Conservation (phyloP, 495 filamentous ascomycete species). For the Penicillium daleae region DNA sequence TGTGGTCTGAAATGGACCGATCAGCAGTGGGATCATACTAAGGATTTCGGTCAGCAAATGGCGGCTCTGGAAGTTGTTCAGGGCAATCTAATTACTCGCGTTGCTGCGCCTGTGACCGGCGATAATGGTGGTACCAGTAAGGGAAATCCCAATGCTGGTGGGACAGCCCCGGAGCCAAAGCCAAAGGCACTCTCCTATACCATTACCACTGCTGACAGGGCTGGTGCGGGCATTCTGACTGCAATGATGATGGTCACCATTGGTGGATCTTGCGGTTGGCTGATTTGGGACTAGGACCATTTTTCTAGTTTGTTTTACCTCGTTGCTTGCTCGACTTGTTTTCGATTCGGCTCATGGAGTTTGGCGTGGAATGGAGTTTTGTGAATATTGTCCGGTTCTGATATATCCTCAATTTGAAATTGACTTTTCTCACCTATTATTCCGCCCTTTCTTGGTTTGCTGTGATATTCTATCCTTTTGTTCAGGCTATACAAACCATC, state of each 20-base stretch:
- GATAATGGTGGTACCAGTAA: conserved; percentile 74
- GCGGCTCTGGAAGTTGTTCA: conserved; percentile 69
- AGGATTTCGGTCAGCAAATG: conserved; percentile 75
- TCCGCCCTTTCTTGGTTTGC: background rate
- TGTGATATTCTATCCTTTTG: background rate
- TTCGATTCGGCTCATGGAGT: background rate
- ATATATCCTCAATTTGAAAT: conserved; percentile 7
- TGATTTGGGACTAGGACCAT: conserved; percentile 38
- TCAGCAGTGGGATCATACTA: conserved; percentile 54
- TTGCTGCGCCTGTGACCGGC: conserved; percentile 61
- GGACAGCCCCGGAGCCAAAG: conserved; percentile 16
- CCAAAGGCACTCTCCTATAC: conserved; percentile 20
- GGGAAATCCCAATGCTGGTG: conserved; percentile 70
- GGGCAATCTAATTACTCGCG: conserved; percentile 56
- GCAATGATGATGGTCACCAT: conserved; percentile 34
- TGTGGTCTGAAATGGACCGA: conserved; percentile 72
- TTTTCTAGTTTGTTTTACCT: background rate
- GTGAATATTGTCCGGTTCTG: conserved; percentile 19
- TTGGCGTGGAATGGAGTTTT: conserved; percentile 13
- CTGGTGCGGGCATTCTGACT: conserved; percentile 41
- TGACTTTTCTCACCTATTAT: background rate
- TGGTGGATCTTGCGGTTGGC: conserved; percentile 36
- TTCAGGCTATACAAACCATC: background rate
- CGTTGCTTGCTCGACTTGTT: background rate
- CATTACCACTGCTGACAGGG: conserved; percentile 36